Evolutionary conservation across 2,329 filamentous ascomycete species (phyloP).

Genomic region (Pseudogymnoascus sp.): DNA sequence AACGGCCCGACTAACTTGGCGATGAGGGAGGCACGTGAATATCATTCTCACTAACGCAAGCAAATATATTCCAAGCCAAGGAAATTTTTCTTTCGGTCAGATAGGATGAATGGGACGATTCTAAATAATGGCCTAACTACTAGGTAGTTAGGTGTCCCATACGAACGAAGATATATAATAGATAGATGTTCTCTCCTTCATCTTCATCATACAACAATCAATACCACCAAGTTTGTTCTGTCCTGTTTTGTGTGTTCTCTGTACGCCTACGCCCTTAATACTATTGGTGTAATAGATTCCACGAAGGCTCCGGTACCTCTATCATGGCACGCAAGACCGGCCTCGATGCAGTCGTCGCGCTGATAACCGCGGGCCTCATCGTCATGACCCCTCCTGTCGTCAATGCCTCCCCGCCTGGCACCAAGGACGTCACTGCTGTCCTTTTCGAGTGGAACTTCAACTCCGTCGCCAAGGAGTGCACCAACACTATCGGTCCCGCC

Average conservation of each 20-base stretch:
- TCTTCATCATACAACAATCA: background rate
- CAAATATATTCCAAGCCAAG: background rate
- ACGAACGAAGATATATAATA: background rate
- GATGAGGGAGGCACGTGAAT: background rate
- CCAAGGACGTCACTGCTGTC: background rate
- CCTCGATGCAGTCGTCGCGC: background rate
- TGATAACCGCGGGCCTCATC: background rate
- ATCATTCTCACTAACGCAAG: background rate
- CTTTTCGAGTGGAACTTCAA: slow-evolving; percentile 6
- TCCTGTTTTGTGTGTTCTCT: background rate
- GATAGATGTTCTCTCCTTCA: background rate
- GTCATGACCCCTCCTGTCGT: background rate
- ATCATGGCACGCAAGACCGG: background rate
- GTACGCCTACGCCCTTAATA: background rate
- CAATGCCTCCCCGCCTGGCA: background rate
- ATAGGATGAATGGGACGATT: background rate
- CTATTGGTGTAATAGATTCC: background rate
- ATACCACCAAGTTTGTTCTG: background rate
- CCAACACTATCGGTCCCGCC: background rate
- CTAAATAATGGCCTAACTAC: background rate
- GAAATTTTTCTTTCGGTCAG: background rate
- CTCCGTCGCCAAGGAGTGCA: slow-evolving; percentile 2
- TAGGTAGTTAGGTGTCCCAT: background rate
- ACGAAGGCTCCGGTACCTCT: background rate
- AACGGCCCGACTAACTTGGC: background rate